A percentile compares a stretch with the other conserved stretches of the same genome.
These are phyloP conservation scores for Hordeum vulgare DNA, from an alignment of 176 grass and related monocot species.

Conservation along the genomic window DNA sequence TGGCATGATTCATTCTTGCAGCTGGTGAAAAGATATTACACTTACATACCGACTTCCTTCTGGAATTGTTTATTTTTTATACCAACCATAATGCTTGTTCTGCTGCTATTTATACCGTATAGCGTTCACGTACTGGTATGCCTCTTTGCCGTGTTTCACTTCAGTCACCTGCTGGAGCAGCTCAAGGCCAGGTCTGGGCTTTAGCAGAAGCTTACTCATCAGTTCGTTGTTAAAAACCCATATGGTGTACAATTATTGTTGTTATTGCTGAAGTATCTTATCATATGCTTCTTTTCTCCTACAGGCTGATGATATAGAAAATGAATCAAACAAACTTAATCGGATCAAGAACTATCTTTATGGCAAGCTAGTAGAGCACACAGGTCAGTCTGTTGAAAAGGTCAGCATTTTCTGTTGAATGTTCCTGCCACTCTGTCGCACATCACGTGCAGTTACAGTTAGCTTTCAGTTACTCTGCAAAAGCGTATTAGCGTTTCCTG, in stretches of 20 bases:
- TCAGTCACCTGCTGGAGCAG: slow-evolving; percentile 86
- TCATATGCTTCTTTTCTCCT: background rate
- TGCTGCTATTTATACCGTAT: slow-evolving; percentile 4
- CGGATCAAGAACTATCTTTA: slow-evolving; percentile 83
- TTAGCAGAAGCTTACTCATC: background rate
- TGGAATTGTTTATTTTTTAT: background rate
- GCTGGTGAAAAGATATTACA: no score
- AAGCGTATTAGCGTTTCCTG: no score
- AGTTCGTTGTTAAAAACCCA: no score
- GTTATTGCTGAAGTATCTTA: slow-evolving; percentile 11
- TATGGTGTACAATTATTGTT: no score
- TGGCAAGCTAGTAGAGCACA: slow-evolving; percentile 70
- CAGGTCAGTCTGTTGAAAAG: no score
- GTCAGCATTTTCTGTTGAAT: no score
- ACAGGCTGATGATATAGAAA: slow-evolving; percentile 83
- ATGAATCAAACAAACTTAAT: slow-evolving; percentile 79
- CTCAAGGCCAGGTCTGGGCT: slow-evolving; percentile 67
- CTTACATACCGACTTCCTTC: no score
- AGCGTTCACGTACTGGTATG: slow-evolving; percentile 78
- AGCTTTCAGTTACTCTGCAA: no score
- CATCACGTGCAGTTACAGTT: no score
- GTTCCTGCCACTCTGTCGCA: no score
- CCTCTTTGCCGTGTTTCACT: slow-evolving; percentile 73
- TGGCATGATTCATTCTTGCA: no score
- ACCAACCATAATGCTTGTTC: background rate